Percentiles rank a stretch among this genome's conserved stretches.
Conservation (phyloP, 83 land plant species). For the Isoetes engelmannii region DNA sequence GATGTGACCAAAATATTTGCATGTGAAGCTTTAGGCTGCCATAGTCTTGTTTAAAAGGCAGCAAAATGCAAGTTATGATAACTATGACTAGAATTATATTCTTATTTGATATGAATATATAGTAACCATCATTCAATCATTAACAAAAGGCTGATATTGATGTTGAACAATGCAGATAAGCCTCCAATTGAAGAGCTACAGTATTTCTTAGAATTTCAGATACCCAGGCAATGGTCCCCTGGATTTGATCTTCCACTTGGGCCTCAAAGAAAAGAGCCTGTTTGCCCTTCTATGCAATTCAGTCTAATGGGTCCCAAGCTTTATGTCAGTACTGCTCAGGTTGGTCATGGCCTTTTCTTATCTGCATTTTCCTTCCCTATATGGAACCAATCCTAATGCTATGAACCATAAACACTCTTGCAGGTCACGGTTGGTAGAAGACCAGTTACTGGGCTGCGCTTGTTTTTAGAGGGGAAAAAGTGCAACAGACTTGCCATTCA, state of each 20-base stretch:
- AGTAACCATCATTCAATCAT: slow-evolving; percentile 3
- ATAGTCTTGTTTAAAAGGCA: neutral
- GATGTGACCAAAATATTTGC: too few species aligned
- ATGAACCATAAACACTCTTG: neutral
- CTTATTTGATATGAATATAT: neutral
- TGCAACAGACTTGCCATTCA: slow-evolving; percentile 89
- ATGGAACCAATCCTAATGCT: too few species aligned
- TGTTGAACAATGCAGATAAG: slow-evolving; percentile 52
- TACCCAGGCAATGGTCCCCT: slow-evolving; percentile 98
- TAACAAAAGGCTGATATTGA: neutral
- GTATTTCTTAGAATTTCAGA: slow-evolving; percentile 88
- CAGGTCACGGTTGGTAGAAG: slow-evolving; percentile 93
- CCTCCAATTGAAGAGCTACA: slow-evolving; percentile 96
- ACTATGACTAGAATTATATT: neutral
- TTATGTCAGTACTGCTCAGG: slow-evolving; percentile 63
- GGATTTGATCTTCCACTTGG: slow-evolving; percentile 94
- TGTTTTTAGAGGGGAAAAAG: slow-evolving; percentile 84
- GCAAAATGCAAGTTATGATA: neutral
- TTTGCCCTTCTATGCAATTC: slow-evolving; percentile 68
- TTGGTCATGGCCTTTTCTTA: slow-evolving; percentile 26
- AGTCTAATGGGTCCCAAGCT: slow-evolving; percentile 90
- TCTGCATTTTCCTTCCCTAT: neutral
- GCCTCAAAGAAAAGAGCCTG: slow-evolving; percentile 74
- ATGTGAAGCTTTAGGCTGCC: too few species aligned
- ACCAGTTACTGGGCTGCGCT: slow-evolving; percentile 89